Evolutionary conservation across 2,329 filamentous ascomycete genomes (phyloP).

Genomic region (Dryadomyces sulphureus): DNA sequence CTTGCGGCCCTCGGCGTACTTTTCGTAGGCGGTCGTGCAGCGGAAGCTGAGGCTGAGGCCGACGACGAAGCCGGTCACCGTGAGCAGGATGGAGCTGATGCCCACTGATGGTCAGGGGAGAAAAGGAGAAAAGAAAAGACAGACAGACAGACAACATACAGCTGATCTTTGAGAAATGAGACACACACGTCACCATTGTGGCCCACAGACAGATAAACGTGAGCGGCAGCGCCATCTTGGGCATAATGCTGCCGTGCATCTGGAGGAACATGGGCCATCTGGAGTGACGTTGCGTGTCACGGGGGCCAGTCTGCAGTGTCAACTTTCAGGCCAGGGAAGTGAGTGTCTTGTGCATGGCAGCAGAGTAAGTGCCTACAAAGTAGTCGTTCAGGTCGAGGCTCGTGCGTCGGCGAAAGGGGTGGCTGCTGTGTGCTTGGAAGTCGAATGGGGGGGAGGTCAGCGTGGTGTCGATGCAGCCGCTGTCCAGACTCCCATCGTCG

Average conservation of each 20-base stretch:
- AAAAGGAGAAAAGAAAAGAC: background rate
- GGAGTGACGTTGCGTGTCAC: constrained; percentile 55
- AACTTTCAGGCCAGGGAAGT: background rate
- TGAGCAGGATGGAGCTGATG: constrained; percentile 58
- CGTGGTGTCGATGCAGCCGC: constrained; percentile 5
- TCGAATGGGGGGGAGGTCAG: constrained; percentile 10
- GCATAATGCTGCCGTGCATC: constrained; percentile 57
- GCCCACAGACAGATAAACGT: constrained; percentile 50
- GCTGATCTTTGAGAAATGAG: constrained; percentile 13
- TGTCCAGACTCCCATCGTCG: too few relatives aligned
- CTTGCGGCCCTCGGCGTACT: constrained; percentile 41
- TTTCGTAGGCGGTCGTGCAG: constrained; percentile 65
- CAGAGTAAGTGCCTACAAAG: constrained; percentile 20
- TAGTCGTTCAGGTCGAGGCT: constrained; percentile 28
- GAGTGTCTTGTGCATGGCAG: background rate
- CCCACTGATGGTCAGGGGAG: constrained; percentile 17
- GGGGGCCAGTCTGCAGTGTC: constrained; percentile 33
- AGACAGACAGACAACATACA: constrained; percentile 9
- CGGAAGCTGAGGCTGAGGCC: constrained; percentile 66
- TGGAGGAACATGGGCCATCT: constrained; percentile 68
- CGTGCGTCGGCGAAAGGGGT: constrained; percentile 17
- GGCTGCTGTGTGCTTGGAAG: constrained; percentile 11
- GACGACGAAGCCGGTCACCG: constrained; percentile 74
- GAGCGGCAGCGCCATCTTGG: constrained; percentile 61
- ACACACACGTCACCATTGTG: constrained; percentile 39